phyloP scores from a whole-genome alignment of 805 yeast species.

The Huiozyma naganishii region DNA sequence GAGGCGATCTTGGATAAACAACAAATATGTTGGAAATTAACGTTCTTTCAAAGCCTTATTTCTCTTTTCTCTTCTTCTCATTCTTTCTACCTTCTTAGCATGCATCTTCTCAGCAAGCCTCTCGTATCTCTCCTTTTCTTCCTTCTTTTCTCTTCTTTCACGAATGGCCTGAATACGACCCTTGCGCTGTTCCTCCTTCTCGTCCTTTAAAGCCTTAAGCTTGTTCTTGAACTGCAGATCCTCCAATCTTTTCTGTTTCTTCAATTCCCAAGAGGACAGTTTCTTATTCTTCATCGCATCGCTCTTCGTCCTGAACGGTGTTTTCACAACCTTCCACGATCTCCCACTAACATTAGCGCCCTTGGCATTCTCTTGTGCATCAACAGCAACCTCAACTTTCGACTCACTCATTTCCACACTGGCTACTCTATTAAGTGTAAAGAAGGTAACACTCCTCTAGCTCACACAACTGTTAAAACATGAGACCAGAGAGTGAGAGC shows the following conservation, averaged over 20 bases:
- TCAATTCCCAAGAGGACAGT: conserved; percentile 48
- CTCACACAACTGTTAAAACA: not conserved
- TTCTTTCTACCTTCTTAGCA: conserved; percentile 80
- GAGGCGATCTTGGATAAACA: not conserved
- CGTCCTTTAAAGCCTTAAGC: conserved; percentile 64
- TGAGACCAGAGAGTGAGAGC: not conserved
- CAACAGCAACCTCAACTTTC: not conserved
- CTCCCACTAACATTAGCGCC: conserved; percentile 55
- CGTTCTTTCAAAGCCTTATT: conserved; percentile 90
- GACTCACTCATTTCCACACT: not conserved
- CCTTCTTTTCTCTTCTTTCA: conserved; percentile 71
- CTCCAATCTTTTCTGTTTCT: conserved; percentile 54
- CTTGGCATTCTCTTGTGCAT: conserved; percentile 16
- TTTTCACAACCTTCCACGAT: conserved; percentile 59
- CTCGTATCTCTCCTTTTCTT: conserved; percentile 81
- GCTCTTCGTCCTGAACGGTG: conserved; percentile 54
- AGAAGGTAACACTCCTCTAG: not conserved
- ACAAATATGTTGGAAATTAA: conserved; percentile 18
- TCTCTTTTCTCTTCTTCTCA: conserved; percentile 87
- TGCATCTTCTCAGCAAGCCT: conserved; percentile 79
- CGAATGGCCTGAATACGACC: conserved; percentile 46
- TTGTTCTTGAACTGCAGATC: conserved; percentile 59
- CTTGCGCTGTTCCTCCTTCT: conserved; percentile 52
- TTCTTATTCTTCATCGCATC: conserved; percentile 41
- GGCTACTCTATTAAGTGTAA: not conserved